Evolutionary conservation across 129 eudicot genomes (phyloP), one percentile per base, ranked within the genome.

Genomic region (Silybum marianum): DNA sequence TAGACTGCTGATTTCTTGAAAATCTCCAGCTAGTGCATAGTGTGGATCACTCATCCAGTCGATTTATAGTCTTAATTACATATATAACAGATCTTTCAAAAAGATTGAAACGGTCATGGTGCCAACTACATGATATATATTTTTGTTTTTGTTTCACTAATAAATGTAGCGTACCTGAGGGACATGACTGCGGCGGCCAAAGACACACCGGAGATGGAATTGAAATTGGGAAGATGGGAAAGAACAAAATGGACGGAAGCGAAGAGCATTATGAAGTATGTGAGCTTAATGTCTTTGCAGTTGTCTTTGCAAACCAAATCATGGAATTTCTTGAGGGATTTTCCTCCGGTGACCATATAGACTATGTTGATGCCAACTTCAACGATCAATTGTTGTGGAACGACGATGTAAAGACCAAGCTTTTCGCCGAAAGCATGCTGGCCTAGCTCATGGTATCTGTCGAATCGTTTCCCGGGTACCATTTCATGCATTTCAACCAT

Each of bases 131-230:
- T 18, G 65, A 54, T 54, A 54, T 54, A 54, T 54, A 54, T 54
- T 54, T 54, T 4, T 14, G 1, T 46, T 11, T 46, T 1, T 12
- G 18, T 66, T 66, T 66, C 71, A 67, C 13, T 9, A 67, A 23
- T 9, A 18, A 62, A 23, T 65, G n/a, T 23, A 46, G 66, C 16
- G 42, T 85, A 88, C 91, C 88, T 88, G 76, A 90, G 74, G 69
- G 94, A 90, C 94, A 90, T 90, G 73, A 90, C 85, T 12, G 94
- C 94, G 7, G 94, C 94, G 0, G 88, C 88, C 68, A 90, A 75
- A 54, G 91, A 90, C 19, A 88, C 88, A 60, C 84, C 84, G 21
- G 90, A 82, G 38, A 88, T 88, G 84, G 94, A 86, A 36, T 88
- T 86, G 87, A 90, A 84, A 78, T 90, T 88, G 75, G 94, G 94